Percentiles rank a stretch among this genome's conserved stretches.
phyloP scores from a whole-genome alignment of 352 stramenopile genomes.

The Phytophthora europaea region DNA sequence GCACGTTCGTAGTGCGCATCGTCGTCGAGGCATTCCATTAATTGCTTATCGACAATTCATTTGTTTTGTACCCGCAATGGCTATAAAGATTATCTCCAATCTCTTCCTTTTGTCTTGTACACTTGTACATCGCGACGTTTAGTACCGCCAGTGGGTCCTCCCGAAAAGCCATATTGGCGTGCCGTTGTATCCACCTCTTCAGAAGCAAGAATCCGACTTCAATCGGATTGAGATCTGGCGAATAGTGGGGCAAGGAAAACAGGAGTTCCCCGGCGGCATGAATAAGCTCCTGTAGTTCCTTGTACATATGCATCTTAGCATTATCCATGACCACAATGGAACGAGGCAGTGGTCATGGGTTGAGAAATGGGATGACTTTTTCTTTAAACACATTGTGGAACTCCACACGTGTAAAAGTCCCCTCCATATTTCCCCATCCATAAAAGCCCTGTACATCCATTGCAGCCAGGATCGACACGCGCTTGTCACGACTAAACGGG shows the following conservation, averaged over 20 bases:
- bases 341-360: constrained; percentile 83
- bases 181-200: constrained; percentile 11
- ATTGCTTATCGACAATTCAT: constrained; percentile 5
- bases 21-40: constrained; percentile 6
- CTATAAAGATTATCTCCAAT: constrained; percentile 6
- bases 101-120: constrained; percentile 4
- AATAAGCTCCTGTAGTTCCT: constrained; percentile 93
- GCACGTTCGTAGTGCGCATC: too few species aligned
- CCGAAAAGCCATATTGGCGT: constrained; percentile 9
- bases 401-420: too few species aligned
- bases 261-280: constrained; percentile 93
- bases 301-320: too few species aligned
- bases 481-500: not conserved
- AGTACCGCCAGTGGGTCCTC: constrained; percentile 3
- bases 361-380: constrained; percentile 85
- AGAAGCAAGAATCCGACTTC: constrained; percentile 6
- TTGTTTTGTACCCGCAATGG: constrained; percentile 22
- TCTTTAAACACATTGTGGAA: constrained; percentile 86
- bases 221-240: constrained; percentile 9
- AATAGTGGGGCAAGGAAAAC: constrained; percentile 26
- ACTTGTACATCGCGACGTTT: constrained; percentile 3
- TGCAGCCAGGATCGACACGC: constrained; percentile 28
- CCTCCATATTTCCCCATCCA: too few species aligned
- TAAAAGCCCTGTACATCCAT: constrained; percentile 24
- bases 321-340: constrained; percentile 83